Percentiles rank a stretch among this genome's conserved stretches.
Evolutionary conservation across 768 basidiomycete genomes (phyloP).

Genomic region (Termitomyces sp.): DNA sequence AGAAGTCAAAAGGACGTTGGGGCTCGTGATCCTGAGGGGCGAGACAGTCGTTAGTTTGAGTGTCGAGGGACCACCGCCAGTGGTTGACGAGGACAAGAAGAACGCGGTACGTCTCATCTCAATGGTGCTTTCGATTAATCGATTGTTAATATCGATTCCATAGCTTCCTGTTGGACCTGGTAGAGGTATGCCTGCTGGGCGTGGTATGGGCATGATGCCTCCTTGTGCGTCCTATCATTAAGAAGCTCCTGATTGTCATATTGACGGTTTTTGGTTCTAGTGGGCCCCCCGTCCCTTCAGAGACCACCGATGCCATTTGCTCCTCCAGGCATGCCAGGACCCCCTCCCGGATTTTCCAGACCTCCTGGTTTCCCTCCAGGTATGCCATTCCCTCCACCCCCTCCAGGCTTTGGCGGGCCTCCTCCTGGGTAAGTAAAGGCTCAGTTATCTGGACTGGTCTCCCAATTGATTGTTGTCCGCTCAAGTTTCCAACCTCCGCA

Average conservation of each 20-base stretch:
- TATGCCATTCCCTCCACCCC: slow-evolving; percentile 69
- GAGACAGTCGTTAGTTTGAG: slow-evolving; percentile 94
- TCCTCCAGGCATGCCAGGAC: slow-evolving; percentile 80
- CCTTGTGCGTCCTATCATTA: slow-evolving; percentile 52
- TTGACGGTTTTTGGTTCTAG: slow-evolving; percentile 30
- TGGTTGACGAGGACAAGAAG: slow-evolving; percentile 87
- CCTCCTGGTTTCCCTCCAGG: slow-evolving; percentile 83
- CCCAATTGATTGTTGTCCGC: slow-evolving; percentile 7
- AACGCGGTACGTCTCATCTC: slow-evolving; percentile 52
- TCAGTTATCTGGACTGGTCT: too few relatives aligned
- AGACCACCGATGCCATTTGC: slow-evolving; percentile 68
- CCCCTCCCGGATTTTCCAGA: slow-evolving; percentile 75
- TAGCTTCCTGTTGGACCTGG: slow-evolving; percentile 89
- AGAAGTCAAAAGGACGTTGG: slow-evolving; percentile 94
- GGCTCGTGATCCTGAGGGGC: slow-evolving; percentile 94
- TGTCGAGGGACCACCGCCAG: slow-evolving; percentile 94
- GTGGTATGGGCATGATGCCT: slow-evolving; percentile 96
- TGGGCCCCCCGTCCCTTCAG: slow-evolving; percentile 56
- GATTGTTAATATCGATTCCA: slow-evolving; percentile 8
- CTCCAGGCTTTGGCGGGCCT: slow-evolving; percentile 76
- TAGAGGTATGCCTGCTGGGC: slow-evolving; percentile 92
- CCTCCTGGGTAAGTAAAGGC: slow-evolving; percentile 70
- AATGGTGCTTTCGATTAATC: neutral
- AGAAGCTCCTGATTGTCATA: neutral
- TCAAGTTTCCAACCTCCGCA: slow-evolving; percentile 52